Percentiles rank a stretch among this genome's conserved stretches.
phyloP scores from a whole-genome alignment of 2,329 filamentous ascomycete genomes.

The Aspergillus proliferans region DNA sequence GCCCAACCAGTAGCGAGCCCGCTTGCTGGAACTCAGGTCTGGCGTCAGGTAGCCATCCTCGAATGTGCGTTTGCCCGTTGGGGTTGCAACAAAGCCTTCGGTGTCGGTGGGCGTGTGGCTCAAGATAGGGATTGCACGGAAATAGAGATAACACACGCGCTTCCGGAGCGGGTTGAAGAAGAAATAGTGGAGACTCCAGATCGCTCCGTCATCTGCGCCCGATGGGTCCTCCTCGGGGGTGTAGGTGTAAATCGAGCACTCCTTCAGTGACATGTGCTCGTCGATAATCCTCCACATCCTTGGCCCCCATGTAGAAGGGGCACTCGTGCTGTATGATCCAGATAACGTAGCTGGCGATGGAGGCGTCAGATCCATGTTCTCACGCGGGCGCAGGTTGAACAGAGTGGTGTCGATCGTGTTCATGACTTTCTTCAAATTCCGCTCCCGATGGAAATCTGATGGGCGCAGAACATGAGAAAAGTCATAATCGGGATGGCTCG shows the following conservation, averaged over 20 bases:
- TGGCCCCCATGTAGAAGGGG: slow-evolving; percentile 69
- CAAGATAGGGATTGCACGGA: slow-evolving; percentile 72
- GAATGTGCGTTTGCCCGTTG: slow-evolving; percentile 41
- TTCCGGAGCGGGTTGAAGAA: slow-evolving; percentile 93
- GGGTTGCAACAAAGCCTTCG: slow-evolving; percentile 35
- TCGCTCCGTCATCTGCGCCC: slow-evolving; percentile 84
- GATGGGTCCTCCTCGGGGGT: slow-evolving; percentile 85
- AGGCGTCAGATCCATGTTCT: slow-evolving; percentile 34
- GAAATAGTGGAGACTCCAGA: slow-evolving; percentile 95
- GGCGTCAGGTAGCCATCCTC: slow-evolving; percentile 46
- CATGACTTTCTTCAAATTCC: slow-evolving; percentile 73
- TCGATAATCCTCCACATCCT: slow-evolving; percentile 89
- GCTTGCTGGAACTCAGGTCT: slow-evolving; percentile 62
- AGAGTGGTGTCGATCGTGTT: slow-evolving; percentile 81
- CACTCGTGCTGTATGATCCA: slow-evolving; percentile 42
- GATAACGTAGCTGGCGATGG: slow-evolving; percentile 39
- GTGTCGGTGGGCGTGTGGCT: slow-evolving; percentile 61
- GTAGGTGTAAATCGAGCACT: slow-evolving; percentile 87
- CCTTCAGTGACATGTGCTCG: slow-evolving; percentile 85
- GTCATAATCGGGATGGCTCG: slow-evolving; percentile 92
- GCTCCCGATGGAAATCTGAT: slow-evolving; percentile 81
- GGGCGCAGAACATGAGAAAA: slow-evolving; percentile 89
- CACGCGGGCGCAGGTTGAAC: slow-evolving; percentile 71
- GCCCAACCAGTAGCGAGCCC: slow-evolving; percentile 83
- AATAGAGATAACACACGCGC: slow-evolving; percentile 87